These are phyloP conservation scores for Ziziphus jujuba DNA, from an alignment of 306 rosid species.

Conservation along the genomic window DNA sequence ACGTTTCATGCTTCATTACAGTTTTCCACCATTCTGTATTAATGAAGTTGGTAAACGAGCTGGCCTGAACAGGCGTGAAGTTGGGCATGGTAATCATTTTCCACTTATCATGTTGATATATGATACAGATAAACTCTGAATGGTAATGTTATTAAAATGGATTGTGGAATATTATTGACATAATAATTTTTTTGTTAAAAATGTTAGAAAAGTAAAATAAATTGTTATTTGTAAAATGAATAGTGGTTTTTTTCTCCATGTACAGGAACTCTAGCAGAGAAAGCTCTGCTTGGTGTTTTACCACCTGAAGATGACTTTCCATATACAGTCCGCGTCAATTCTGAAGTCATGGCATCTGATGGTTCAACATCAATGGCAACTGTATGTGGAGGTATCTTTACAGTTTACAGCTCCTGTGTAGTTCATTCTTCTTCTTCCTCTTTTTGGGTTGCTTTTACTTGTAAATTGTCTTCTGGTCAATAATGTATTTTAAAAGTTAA, in stretches of 20 bases:
- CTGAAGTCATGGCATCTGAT: conserved; percentile 98
- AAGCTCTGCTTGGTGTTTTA: conserved; percentile 90
- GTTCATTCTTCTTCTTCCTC: background rate
- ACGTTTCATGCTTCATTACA: conserved; percentile 98
- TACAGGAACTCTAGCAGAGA: conserved; percentile 95
- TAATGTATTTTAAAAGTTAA: too few species aligned
- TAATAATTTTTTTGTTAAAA: background rate
- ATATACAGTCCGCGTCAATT: conserved; percentile 78
- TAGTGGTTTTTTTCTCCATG: conserved; percentile 6
- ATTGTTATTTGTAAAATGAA: background rate
- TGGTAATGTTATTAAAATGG: background rate
- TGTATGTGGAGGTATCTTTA: conserved; percentile 85
- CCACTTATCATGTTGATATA: background rate
- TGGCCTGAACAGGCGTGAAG: conserved; percentile 97
- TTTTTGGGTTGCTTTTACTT: background rate
- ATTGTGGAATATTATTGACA: background rate
- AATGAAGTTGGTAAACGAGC: conserved; percentile 89
- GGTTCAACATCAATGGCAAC: conserved; percentile 99
- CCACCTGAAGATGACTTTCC: conserved; percentile 91
- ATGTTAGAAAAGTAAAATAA: background rate
- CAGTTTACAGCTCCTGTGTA: conserved; percentile 8
- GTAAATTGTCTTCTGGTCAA: conserved; percentile 7
- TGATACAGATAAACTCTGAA: background rate
- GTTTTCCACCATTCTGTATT: conserved; percentile 92
- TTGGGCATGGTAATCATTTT: conserved; percentile 83